These are phyloP conservation scores for Arabidopsis suecica DNA, from an alignment of 345 rosid species.

Conservation along the genomic window DNA sequence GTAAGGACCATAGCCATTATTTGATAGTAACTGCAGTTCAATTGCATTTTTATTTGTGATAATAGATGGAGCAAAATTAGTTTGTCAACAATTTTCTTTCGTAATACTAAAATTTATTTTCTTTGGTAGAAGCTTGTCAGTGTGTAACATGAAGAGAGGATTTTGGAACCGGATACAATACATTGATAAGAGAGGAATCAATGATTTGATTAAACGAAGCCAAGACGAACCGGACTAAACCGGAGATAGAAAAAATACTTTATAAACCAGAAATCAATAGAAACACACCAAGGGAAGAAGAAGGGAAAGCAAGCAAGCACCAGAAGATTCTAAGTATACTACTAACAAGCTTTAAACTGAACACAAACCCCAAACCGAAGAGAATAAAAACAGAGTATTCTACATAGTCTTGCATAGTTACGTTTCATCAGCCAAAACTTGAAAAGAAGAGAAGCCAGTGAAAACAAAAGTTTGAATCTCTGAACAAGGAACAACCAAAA, in stretches of 20 bases:
- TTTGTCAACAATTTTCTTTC: too few relatives aligned
- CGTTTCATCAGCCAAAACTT: constrained; percentile 51
- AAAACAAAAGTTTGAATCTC: constrained; percentile 37
- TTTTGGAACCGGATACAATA: background rate
- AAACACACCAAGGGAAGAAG: constrained; percentile 18
- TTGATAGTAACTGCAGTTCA: background rate
- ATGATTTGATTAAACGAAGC: constrained; percentile 18
- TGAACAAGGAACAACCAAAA: background rate
- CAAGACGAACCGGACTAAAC: constrained; percentile 24
- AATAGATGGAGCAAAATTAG: background rate
- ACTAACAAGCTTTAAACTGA: constrained; percentile 39
- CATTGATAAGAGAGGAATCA: background rate
- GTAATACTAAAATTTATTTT: too few relatives aligned
- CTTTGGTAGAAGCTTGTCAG: background rate
- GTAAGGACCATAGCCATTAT: background rate
- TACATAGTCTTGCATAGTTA: constrained; percentile 49
- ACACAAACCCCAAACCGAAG: constrained; percentile 44
- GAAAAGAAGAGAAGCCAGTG: constrained; percentile 25
- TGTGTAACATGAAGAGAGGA: background rate
- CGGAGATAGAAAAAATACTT: background rate
- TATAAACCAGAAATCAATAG: constrained; percentile 22
- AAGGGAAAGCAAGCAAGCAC: background rate
- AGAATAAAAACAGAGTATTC: constrained; percentile 47
- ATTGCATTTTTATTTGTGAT: background rate
- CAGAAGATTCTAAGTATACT: constrained; percentile 27